Base-by-base conservation (phyloP, 2,329 filamentous ascomycete genomes). In the Alternaria incomplexa region DNA sequence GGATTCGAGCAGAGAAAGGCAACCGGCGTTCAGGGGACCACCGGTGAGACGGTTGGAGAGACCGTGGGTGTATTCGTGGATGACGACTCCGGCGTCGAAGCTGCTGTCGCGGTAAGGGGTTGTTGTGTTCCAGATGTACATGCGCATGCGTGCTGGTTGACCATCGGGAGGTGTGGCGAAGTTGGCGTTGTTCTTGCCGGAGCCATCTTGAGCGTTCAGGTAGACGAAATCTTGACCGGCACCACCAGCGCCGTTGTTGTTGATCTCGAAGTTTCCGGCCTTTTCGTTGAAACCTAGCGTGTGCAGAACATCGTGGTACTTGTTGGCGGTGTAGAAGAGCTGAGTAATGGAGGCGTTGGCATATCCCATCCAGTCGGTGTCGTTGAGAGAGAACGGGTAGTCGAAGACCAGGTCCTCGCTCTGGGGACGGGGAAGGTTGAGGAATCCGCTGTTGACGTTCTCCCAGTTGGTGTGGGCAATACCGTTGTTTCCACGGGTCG, bases 291-390 rank as follows among this genome's bases (percentile, higher is more conserved):
- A 89, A 6, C 87, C 87, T 0, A 89, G 83, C 6, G 79, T 72
- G 67, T 89, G 85, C 10, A 89, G 81, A 0, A 89, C 73, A 60
- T 89, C 88, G 68, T 89, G 87, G 76, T 86, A 89, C 32, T 80
- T 81, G 80, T 89, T 89, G 32, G 83, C 81, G 0, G 86, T 88
- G 80, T 89, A 89, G 78, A 88, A 89, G 6, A 89, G 82, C 76
- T 89, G 87, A 0, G 85, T 83, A 55, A 87, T 79, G 0, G 87
- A 87, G 2, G 86, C 86, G 50, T 88, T 84, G 5, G 79, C 76
- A 73, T 89, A 89, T 1, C 43, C 59, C 32, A 68, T 59, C 51
- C 54, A 72, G 48, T 78, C 68, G 20, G 66, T 67, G 25, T 72
- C 67, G 23, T 72, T 68, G 6, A 71, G 57, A 4, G 67, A 70